Conservation (phyloP, 805 yeast genomes). For the Starmerella kuoi region DNA sequence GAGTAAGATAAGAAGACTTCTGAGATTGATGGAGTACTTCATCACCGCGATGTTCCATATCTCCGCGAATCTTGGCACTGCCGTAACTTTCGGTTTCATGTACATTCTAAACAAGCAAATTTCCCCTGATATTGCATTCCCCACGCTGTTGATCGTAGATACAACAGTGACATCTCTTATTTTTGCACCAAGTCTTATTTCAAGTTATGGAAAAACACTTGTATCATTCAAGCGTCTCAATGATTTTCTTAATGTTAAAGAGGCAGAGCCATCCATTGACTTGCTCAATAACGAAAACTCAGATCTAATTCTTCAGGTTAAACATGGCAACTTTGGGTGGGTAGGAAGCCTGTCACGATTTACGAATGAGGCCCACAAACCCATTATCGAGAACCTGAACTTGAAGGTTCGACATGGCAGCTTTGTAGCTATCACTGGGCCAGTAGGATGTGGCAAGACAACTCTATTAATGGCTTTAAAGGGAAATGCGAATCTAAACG, state of each 20-base stretch:
- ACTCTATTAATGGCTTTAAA: constrained; percentile 65
- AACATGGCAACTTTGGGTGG: constrained; percentile 12
- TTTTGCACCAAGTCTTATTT: constrained; percentile 36
- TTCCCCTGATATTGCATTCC: constrained; percentile 6
- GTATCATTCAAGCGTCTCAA: constrained; percentile 22
- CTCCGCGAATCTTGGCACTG: constrained; percentile 30
- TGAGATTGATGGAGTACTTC: neutral
- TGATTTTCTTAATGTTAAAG: constrained; percentile 27
- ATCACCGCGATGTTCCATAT: neutral
- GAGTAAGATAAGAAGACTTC: neutral
- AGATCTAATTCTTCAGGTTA: neutral
- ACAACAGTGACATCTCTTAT: constrained; percentile 21
- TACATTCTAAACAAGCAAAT: neutral
- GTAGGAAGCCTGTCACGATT: constrained; percentile 29
- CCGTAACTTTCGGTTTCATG: constrained; percentile 2
- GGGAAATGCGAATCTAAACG: constrained; percentile 59
- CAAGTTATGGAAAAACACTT: constrained; percentile 30
- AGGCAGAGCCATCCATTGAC: constrained; percentile 26
- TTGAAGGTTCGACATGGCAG: constrained; percentile 60
- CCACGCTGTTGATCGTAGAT: constrained; percentile 1
- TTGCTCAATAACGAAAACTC: constrained; percentile 41
- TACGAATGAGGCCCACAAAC: constrained; percentile 62
- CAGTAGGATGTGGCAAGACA: constrained; percentile 84
- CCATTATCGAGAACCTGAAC: constrained; percentile 31
- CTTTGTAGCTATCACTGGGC: constrained; percentile 73